Base-by-base conservation (phyloP, 495 filamentous ascomycete genomes). In the Aspergillus indologenus region DNA sequence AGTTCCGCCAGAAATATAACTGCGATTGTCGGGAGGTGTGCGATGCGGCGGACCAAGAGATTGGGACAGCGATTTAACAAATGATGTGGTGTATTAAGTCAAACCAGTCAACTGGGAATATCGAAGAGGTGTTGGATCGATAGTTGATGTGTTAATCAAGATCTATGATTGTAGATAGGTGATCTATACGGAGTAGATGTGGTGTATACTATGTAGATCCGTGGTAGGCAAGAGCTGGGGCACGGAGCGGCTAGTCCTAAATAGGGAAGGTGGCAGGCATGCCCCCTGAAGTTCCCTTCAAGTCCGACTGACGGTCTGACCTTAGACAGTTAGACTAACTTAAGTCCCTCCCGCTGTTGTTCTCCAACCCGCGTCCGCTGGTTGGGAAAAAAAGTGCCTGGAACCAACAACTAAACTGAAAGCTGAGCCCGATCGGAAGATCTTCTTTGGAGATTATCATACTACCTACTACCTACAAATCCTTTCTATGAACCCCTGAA, bases 1-100 rank as follows among this genome's bases (percentile, higher is more conserved):
- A 90, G 55, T 96, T 89, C 57, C 78, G 81, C 51, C 64, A 57
- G 53, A 76, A 68, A 54, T 91, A 82, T 66, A 67, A 74, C 4
- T 97, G 92, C 56, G 68, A 80, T 49, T 96, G 92, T 69, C 61
- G 59, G 22, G 48, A 56, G 12, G 34, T 52, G 22, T 61, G 57
- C 31, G 45, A 34, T 5, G 17, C 45, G 22, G 47, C 61, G 15
- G 48, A 52, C n/a, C 34, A 50, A 11, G 66, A 75, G n/a, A 63
- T 71, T 3, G 74, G 74, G n/a, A 75, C 73, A 21, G 73, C 75
- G 0, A 68, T 74, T 45, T 77, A 48, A 68, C 54, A 49, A n/a
- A 46, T 20, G 45, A 19, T 29, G 23, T 34, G 50, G 19, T 31
- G 46, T 42, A 62, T 56, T 53, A 56, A 62, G 62, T 62, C 45